Base-by-base conservation (phyloP, 1,284 basidiomycete species). In the Cutaneotrichosporon cyanovorans region DNA sequence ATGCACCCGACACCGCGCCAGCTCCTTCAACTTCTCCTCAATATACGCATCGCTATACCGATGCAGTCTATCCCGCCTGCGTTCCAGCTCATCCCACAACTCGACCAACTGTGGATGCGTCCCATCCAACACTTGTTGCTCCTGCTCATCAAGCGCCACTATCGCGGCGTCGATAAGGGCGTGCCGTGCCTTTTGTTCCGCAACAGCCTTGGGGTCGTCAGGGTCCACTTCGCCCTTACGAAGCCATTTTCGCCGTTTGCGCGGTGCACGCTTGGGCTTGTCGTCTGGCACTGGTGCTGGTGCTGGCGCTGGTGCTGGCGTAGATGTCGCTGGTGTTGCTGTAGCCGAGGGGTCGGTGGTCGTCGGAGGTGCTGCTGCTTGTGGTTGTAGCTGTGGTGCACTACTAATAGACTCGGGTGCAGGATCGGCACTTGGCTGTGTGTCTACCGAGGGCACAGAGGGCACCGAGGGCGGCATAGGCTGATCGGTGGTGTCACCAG, bases 221-320 rank as follows among this genome's bases (percentile, higher is more conserved):
- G 65, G 65, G 51, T 69, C 66, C n/a, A 69, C 66, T 51, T 69
- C 61, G n/a, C 66, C 66, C 45, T 60, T 60, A 40, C 60, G 60
- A 30, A 67, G 46, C 58, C 61, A 65, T 44, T 65, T 66, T 40
- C 65, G 57, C 46, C 57, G 57, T 48, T 61, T 65, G 35, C 63
- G 55, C 18, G 56, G 59, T 18, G 51, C 51, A 20, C 61, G 55
- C 40, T 58, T 58, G 18, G 43, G 42, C 38, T 49, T 49, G 44
- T 45, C 32, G 38, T 23, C 21, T 37, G 43, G 40, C 3, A n/a
- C 38, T 16, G 37, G 42, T 1, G 35, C 37, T 21, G 42, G 37
- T 15, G 42, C 23, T 30, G 32, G 11, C 9, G 14, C n/a, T 8
- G 32, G 32, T 10, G 32, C 32, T 16, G 32, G n/a, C 21, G 5